These are phyloP conservation scores for Candida yuanshanica DNA, from an alignment of 805 yeast genomes.

Conservation along the genomic window DNA sequence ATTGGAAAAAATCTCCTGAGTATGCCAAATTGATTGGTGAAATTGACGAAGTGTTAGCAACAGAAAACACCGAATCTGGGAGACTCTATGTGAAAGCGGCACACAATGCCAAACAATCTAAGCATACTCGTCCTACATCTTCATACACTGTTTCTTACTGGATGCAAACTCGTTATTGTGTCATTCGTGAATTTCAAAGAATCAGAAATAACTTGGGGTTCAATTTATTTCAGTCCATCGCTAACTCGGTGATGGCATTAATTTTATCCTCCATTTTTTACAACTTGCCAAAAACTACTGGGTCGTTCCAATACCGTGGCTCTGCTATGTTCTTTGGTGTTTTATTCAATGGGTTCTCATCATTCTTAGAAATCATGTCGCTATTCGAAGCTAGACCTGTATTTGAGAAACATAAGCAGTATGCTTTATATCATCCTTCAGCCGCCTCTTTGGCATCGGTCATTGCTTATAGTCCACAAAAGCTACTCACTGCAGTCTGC, in stretches of 20 bases:
- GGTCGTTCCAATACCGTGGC: conserved; percentile 48
- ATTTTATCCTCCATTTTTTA: conserved; percentile 54
- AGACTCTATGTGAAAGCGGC: conserved; percentile 31
- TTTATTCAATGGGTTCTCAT: conserved; percentile 56
- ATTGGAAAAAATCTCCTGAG: conserved; percentile 43
- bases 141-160: conserved; percentile 47
- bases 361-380: conserved; percentile 46
- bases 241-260: conserved; percentile 48
- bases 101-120: conserved; percentile 49
- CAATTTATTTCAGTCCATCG: conserved; percentile 36
- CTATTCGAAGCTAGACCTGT: conserved; percentile 38
- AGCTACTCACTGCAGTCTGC: conserved; percentile 34
- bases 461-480: conserved; percentile 52
- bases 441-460: conserved; percentile 62
- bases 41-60: conserved; percentile 30
- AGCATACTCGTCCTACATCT: conserved; percentile 39
- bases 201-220: conserved; percentile 42
- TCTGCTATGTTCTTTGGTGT: conserved; percentile 65
- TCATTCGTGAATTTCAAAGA: conserved; percentile 44
- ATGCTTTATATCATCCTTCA: conserved; percentile 53
- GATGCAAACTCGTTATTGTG: conserved; percentile 45
- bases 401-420: conserved; percentile 53
- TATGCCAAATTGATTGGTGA: conserved; percentile 33
- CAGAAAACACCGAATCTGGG: conserved; percentile 29
- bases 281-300: conserved; percentile 38